Conservation (phyloP, 305 asterid species). For the Solanum hybrid region DNA sequence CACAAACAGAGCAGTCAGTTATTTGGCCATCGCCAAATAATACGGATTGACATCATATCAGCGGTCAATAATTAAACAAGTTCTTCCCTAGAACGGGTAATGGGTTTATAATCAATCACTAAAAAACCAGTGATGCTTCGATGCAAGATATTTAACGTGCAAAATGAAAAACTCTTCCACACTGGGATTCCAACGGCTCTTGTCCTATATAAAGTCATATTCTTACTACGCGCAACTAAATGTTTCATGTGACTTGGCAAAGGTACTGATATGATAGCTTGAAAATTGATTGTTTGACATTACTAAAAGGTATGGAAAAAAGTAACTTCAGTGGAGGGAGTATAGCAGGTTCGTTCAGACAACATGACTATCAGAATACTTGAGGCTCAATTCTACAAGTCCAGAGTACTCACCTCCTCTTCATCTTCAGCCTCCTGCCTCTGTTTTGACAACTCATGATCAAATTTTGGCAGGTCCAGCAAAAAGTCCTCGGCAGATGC, state of each 20-base stretch:
- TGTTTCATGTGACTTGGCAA: not conserved
- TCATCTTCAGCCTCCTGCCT: constrained; percentile 79
- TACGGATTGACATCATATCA: no score
- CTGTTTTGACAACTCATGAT: constrained; percentile 55
- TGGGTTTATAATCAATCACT: no score
- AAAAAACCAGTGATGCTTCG: no score
- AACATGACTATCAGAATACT: not conserved
- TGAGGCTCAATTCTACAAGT: not conserved
- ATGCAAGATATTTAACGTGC: not conserved
- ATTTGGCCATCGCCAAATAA: no score
- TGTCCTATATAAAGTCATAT: not conserved
- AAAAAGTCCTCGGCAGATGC: constrained; percentile 65
- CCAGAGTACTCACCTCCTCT: constrained; percentile 61
- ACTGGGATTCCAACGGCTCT: not conserved
- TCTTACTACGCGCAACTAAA: not conserved
- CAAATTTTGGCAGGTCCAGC: constrained; percentile 63
- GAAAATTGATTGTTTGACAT: not conserved
- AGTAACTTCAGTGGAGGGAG: not conserved
- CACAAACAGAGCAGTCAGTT: no score
- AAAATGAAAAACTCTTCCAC: not conserved
- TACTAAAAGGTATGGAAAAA: not conserved
- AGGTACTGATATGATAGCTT: not conserved
- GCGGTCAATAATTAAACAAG: no score
- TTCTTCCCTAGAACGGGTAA: no score
- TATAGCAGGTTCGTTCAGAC: not conserved